Base-by-base conservation (phyloP, 192 early-diverging fungal species). In the Entomortierella chlamydospora region DNA sequence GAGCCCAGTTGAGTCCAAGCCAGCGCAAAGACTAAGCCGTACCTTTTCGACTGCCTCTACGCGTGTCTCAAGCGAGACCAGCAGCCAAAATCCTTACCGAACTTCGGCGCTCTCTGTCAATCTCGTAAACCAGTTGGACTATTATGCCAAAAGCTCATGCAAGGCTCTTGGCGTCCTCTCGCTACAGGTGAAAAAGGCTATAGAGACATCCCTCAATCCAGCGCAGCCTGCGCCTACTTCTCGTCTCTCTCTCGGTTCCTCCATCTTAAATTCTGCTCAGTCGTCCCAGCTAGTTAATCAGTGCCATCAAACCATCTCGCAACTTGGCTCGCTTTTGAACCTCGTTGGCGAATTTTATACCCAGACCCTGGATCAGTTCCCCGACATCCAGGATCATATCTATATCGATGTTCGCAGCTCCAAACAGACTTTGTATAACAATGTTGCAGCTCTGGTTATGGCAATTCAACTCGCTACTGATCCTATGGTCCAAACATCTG, bases 361-460 rank as follows among this genome's bases (percentile, higher is more conserved):
- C 66, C 61, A 62, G 29, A 68, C 72, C 20, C 50, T 81, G 50
- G 62, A 70, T 42, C 78, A 84, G 41, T 57, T 69, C 49, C 64
- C 71, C n/a, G 61, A 57, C 56, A 62, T 84, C 10, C 57, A 76
- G 39, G 78, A 81, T 39, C 66, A 78, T 8, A 43, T 72, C 29
- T 77, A 72, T 41, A 72, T 81, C 31, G 70, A 92, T 18, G 90
- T 94, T 72, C 88, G 89, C 59, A 73, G 83, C 58, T 82, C 88
- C 33, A 89, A 91, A 63, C 85, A 90, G 51, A 64, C 76, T 6
- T 74, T 94, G 30, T 91, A 89, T 84, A 90, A 92, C 67, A 85
- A 84, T 51, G 76, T 93, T 33, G 84, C 91, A 2, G 83, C 83
- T 20, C 69, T 94, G 20, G 87, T 91, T 28, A 91, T 90, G 51